Conservation (phyloP, 495 filamentous ascomycete species). For the Aspergillus kassunensis region DNA sequence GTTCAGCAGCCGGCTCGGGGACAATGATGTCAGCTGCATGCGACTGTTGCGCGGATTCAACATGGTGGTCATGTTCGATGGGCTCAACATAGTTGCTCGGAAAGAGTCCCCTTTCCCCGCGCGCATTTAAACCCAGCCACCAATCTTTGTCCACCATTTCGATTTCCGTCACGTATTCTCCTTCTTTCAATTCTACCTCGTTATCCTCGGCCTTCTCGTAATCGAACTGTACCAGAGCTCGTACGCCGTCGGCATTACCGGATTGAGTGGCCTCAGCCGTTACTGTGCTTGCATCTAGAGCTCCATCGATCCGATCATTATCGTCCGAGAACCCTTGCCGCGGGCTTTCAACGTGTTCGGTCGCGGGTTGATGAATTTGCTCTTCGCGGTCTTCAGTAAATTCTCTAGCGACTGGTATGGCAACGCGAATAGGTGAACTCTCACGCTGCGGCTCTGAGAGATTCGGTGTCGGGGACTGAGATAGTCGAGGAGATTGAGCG, state of each 20-base stretch:
- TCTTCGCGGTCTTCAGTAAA: conserved; percentile 49
- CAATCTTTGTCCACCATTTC: conserved; percentile 96
- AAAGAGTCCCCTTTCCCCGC: conserved; percentile 84
- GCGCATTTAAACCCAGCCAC: conserved; percentile 88
- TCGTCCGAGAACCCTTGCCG: conserved; percentile 58
- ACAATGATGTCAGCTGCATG: conserved; percentile 28
- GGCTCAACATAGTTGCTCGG: conserved; percentile 96
- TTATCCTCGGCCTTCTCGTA: conserved; percentile 98
- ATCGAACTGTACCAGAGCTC: conserved; percentile 83
- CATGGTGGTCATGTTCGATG: conserved; percentile 51
- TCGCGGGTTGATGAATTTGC: conserved; percentile 43
- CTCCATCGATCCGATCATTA: conserved; percentile 59
- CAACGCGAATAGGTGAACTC: conserved; percentile 76
- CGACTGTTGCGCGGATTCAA: conserved; percentile 15
- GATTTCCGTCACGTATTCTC: conserved; percentile 87
- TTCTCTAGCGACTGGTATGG: conserved; percentile 74
- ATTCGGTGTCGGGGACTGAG: conserved; percentile 56
- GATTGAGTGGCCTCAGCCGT: conserved; percentile 52
- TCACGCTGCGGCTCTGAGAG: conserved; percentile 51
- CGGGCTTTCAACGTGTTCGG: conserved; percentile 55
- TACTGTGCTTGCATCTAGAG: conserved; percentile 59
- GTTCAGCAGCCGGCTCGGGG: conserved; percentile 22
- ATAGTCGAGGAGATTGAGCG: conserved; percentile 48
- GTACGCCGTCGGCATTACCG: conserved; percentile 48
- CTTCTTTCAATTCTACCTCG: conserved; percentile 87